A percentile compares a stretch with the other conserved stretches of the same genome.
phyloP scores from a whole-genome alignment of 768 basidiomycete species.

The Mycena epipterygia region DNA sequence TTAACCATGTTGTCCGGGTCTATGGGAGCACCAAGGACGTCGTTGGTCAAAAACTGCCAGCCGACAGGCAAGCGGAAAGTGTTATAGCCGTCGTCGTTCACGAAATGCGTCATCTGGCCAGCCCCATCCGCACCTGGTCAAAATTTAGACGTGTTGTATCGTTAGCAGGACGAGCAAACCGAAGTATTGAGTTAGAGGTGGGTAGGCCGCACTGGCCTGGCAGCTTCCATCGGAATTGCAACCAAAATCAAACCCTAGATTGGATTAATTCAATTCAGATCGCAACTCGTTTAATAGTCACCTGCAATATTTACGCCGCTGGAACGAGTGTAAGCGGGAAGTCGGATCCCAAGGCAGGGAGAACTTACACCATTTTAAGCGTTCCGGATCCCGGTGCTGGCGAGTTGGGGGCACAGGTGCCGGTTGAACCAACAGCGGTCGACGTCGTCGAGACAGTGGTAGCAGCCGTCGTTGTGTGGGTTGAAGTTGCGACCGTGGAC shows the following conservation, averaged over 20 bases:
- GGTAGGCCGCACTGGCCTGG: conserved; percentile 52
- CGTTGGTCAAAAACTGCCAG: conserved; percentile 67
- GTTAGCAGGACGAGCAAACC: conserved; percentile 42
- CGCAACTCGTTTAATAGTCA: neutral
- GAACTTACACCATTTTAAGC: conserved; percentile 48
- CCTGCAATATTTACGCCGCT: conserved; percentile 64
- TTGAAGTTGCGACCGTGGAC: conserved; percentile 27
- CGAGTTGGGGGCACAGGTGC: conserved; percentile 34
- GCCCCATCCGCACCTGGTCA: conserved; percentile 54
- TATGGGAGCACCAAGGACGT: conserved; percentile 54
- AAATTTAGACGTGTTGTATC: neutral
- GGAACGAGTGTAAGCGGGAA: neutral
- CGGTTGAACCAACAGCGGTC: conserved; percentile 18
- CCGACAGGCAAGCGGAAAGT: conserved; percentile 71
- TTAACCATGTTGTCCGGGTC: conserved; percentile 58
- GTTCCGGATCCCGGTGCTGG: conserved; percentile 46
- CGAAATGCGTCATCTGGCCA: conserved; percentile 76
- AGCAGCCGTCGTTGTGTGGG: conserved; percentile 25
- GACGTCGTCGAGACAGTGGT: conserved; percentile 29
- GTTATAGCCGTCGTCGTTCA: conserved; percentile 66
- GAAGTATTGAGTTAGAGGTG: conserved; percentile 60
- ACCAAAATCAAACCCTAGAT: conserved; percentile 65
- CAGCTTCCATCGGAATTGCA: conserved; percentile 61
- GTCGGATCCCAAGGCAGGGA: neutral
- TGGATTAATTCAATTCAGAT: neutral